Base-by-base conservation (phyloP, 352 stramenopile genomes). In the Phytophthora aleatoria region DNA sequence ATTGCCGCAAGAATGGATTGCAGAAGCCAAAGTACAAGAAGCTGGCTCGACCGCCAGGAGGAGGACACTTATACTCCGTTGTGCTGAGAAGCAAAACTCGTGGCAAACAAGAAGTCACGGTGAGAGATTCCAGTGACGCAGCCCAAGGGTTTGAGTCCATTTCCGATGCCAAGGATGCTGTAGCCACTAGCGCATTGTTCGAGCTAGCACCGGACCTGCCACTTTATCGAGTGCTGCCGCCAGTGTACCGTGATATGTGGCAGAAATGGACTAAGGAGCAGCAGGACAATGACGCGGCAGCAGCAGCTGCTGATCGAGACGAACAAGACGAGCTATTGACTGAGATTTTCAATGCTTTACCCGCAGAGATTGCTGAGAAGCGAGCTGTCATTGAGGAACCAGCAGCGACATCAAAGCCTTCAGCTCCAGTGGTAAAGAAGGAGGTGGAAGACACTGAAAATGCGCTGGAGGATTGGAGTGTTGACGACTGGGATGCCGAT, bases 181-280 rank as follows among this genome's bases (percentile, higher is more conserved):
- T 97, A 5, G 79, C 92, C 31, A 94, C 86, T 10, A 79, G 87
- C 31, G 89, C 88, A 9, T 68, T 98, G n/a, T 98, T 97, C 73
- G 75, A 80, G 38, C 76, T 98, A 36, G 83, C 83, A 43, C 81
- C 91, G 0, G 77, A 89, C 12, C 66, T 98, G 28, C 91, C 88
- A 27, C 67, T 98, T 2, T 96, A 98, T 69, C 83, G 81, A 12
- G 77, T 98, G 44, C 77, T 98, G 28, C 92, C 93, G 2, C 89
- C 88, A 3, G n/a, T 74, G 15, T 97, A 96, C 57, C 86, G 90
- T 7, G 81, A 91, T 3, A 77, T 98, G 69, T 98, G 95, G 95
- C 69, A 88, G 24, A 41, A 59, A n/a, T 95, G 85, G 85, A 67
- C 78, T 2, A 71, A 76, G 0, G 64, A 73, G 13, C 71, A 83